Base-by-base conservation (phyloP, 495 filamentous ascomycete species). In the Daldinia childiae region DNA sequence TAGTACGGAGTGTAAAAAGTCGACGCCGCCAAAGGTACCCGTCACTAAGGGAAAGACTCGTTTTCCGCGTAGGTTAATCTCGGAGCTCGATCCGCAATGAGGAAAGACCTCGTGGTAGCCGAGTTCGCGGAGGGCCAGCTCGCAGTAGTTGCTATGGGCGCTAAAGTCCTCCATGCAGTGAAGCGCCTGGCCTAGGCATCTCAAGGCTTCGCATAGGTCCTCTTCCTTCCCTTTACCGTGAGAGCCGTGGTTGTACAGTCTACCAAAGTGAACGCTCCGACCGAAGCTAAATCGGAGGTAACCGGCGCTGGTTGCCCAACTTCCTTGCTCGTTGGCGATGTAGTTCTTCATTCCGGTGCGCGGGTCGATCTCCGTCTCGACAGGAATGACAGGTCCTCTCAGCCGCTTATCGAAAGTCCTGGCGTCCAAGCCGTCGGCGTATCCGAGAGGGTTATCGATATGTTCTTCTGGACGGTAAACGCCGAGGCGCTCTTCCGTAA, bases 321-420 rank as follows among this genome's bases (percentile, higher is more conserved):
- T 83, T 3, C 94, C 93, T 7, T 74, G 77, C 77, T 98, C 95
- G 72, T 98, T 98, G 43, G 94, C 91, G 68, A 99, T 98, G 79
- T 99, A 99, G 77, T 98, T 98, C 81, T 99, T 99, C 95, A 99
- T 97, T 12, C 93, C 94, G 4, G 94, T 97, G 4, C 90, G 79
- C 4, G 83, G 85, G 75, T 98, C 95, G 56, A 98, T 86, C 30
- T 93, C 90, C 21, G 97, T 88, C 74, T 99, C 95, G 24, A 87
- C 76, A 1, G 87, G 87, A 48, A 85, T 81, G 15, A 98, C 87
- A 0, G 92, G 94, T 1, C 87, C 88, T 38, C 95, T 89, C 11
- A 98, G 87, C 11, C 95, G 90, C n/a, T 85, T 80, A 75, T 99
- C 95, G 75, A 86, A 97, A 71, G 91, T 85, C 59, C 93, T 87